Conservation (phyloP, 2,329 filamentous ascomycete genomes). For the Colletotrichum sp. region DNA sequence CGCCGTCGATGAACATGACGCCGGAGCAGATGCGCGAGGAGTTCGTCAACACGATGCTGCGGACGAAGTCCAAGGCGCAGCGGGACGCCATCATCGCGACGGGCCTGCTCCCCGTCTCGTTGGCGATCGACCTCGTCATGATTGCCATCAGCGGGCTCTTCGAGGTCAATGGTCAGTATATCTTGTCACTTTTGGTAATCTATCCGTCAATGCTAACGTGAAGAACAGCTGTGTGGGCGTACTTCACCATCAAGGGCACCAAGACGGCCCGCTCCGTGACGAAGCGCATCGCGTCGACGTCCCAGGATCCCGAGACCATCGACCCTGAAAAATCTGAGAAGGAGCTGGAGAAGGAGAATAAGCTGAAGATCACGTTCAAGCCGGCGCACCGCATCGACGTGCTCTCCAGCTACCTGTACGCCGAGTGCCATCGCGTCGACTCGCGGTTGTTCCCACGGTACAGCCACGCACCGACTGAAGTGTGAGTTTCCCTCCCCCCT, state of each 20-base stretch:
- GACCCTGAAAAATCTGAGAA: constrained; percentile 4
- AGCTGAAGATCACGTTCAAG: constrained; percentile 8
- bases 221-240: background rate
- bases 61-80: constrained; percentile 18
- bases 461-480: constrained; percentile 8
- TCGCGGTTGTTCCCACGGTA: constrained; percentile 9
- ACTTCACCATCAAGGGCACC: constrained; percentile 19
- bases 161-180: constrained; percentile 13
- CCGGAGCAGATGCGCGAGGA: constrained; percentile 14
- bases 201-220: background rate
- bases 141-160: constrained; percentile 11
- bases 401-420: constrained; percentile 4
- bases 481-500: background rate
- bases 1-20: constrained; percentile 18
- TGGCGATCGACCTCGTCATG: constrained; percentile 11
- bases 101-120: constrained; percentile 4
- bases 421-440: constrained; percentile 14
- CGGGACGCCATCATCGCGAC: constrained; percentile 18
- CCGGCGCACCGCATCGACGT: constrained; percentile 7
- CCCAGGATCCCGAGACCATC: constrained; percentile 13
- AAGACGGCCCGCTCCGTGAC: constrained; percentile 17
- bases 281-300: constrained; percentile 9
- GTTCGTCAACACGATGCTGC: constrained; percentile 16
- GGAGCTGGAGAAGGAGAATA: constrained; percentile 17
- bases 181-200: background rate